Conservation (phyloP, 2,329 filamentous ascomycete genomes). For the Aspergillus candidus region DNA sequence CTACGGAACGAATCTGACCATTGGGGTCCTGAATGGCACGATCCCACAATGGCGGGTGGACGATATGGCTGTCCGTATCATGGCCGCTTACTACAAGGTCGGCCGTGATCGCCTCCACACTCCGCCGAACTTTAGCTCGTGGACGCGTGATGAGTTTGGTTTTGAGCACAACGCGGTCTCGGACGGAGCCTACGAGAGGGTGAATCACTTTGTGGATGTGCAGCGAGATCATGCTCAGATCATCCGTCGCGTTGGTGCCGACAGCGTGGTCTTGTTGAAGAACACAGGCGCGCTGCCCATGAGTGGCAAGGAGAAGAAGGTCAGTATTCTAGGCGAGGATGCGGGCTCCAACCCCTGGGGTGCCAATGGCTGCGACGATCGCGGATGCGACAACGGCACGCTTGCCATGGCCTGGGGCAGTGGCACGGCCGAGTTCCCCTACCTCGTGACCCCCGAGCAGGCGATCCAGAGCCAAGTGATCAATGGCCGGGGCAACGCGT, state of each 20-base stretch:
- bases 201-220: constrained; percentile 84
- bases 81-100: constrained; percentile 60
- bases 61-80: constrained; percentile 82
- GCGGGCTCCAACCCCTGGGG: constrained; percentile 68
- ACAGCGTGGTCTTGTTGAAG: constrained; percentile 84
- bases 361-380: constrained; percentile 71
- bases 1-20: constrained; percentile 83
- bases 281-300: constrained; percentile 71
- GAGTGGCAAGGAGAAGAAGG: constrained; percentile 64
- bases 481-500: constrained; percentile 59
- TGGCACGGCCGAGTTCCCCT: constrained; percentile 56
- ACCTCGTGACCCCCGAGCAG: constrained; percentile 56
- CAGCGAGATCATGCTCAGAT: constrained; percentile 63
- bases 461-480: constrained; percentile 62
- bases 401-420: constrained; percentile 60
- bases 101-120: constrained; percentile 48
- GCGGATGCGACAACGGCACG: constrained; percentile 56
- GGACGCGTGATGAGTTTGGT: constrained; percentile 71
- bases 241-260: constrained; percentile 70
- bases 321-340: constrained; percentile 77
- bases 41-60: constrained; percentile 81
- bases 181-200: constrained; percentile 53
- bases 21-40: constrained; percentile 83
- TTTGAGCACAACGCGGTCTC: constrained; percentile 59
- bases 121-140: constrained; percentile 79